Evolutionary conservation across 2,329 filamentous ascomycete genomes (phyloP).

Genomic region (Sporothrix euskadiensis): DNA sequence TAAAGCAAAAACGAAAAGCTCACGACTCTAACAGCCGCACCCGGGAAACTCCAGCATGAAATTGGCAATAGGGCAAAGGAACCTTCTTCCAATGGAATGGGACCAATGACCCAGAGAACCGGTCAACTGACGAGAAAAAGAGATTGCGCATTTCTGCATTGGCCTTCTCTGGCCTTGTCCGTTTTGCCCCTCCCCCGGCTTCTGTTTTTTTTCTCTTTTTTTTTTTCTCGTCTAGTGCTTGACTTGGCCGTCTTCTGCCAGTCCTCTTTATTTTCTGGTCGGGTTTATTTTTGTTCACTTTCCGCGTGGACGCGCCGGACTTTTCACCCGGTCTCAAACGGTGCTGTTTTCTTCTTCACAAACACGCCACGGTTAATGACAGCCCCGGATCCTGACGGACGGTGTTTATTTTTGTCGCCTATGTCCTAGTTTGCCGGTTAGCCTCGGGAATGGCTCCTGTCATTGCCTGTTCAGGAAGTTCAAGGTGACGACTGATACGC

Average conservation of each 20-base stretch:
- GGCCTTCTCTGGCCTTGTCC: background rate
- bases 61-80: background rate
- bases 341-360: background rate
- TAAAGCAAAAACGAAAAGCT: background rate
- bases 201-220: background rate
- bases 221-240: background rate
- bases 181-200: background rate
- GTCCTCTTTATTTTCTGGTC: background rate
- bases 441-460: constrained; percentile 18
- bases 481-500: background rate
- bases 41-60: background rate
- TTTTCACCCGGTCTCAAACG: background rate
- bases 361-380: constrained; percentile 12
- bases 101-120: background rate
- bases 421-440: constrained; percentile 20
- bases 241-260: background rate
- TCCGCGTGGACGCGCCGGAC: background rate
- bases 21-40: background rate
- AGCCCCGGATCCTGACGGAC: constrained; percentile 3
- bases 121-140: constrained; percentile 19
- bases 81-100: background rate
- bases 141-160: constrained; percentile 17
- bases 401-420: background rate
- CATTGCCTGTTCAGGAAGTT: background rate
- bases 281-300: background rate